These are phyloP conservation scores for Phytophthora meadii DNA, from an alignment of 352 stramenopile genomes.

Conservation along the genomic window DNA sequence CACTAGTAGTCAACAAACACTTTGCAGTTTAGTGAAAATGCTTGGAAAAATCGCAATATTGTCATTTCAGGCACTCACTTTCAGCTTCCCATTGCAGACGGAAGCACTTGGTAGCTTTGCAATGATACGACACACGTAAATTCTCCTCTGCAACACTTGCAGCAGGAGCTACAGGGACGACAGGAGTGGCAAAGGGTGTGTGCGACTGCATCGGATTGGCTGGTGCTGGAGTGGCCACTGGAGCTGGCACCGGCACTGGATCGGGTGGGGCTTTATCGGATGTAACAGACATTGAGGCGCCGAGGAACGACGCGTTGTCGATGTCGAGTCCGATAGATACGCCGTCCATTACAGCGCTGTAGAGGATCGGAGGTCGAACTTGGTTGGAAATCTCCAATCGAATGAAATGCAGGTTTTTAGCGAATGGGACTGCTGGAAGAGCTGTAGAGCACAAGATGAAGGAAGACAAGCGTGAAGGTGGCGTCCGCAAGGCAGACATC, in stretches of 20 bases:
- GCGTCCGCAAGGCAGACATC: constrained; percentile 29
- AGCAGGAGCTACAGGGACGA: constrained; percentile 6
- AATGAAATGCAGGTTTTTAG: constrained; percentile 28
- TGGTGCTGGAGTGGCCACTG: constrained; percentile 1
- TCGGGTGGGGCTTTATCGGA: constrained; percentile 1
- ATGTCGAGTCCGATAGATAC: constrained; percentile 46
- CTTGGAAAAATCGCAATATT: background rate
- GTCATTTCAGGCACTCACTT: constrained; percentile 44
- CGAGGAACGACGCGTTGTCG: constrained; percentile 46
- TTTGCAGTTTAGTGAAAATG: too few relatives aligned
- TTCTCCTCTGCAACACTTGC: constrained; percentile 45
- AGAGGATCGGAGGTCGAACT: constrained; percentile 11
- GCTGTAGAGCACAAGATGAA: background rate
- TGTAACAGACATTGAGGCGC: constrained; percentile 2
- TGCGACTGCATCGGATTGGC: constrained; percentile 4
- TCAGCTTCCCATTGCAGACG: constrained; percentile 84
- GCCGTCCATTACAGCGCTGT: constrained; percentile 33
- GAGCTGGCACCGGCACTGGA: constrained; percentile 1
- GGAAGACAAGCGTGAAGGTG: background rate
- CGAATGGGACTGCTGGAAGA: constrained; percentile 14
- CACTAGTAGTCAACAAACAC: constrained; percentile 41
- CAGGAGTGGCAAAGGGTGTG: constrained; percentile 9
- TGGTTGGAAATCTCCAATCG: constrained; percentile 12
- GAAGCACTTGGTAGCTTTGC: constrained; percentile 69
- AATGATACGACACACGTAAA: constrained; percentile 69